phyloP scores from a whole-genome alignment of 495 filamentous ascomycete species.

The Podospora pseudocomata region DNA sequence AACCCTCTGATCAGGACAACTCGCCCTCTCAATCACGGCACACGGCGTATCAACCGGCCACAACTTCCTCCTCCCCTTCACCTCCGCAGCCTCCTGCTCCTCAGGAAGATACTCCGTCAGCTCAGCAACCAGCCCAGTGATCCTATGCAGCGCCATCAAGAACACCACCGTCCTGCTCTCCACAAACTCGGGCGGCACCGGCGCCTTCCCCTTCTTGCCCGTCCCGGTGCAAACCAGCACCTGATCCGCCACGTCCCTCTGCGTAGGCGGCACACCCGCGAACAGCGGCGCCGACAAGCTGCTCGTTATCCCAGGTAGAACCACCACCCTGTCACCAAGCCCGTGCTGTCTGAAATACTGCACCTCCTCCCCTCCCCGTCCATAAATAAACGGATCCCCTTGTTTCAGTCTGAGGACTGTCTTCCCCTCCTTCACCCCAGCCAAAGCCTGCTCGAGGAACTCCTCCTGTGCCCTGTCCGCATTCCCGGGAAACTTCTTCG shows the following conservation, averaged over 20 bases:
- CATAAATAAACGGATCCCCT: constrained; percentile 94
- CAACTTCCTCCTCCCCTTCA: constrained; percentile 31
- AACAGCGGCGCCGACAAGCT: constrained; percentile 85
- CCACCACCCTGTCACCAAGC: constrained; percentile 48
- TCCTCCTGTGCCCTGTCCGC: constrained; percentile 92
- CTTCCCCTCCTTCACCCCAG: constrained; percentile 65
- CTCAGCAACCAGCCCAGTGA: constrained; percentile 64
- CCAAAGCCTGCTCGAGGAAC: constrained; percentile 74
- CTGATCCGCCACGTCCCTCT: constrained; percentile 86
- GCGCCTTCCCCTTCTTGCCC: constrained; percentile 82
- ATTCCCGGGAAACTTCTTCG: constrained; percentile 95
- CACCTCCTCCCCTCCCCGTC: constrained; percentile 87
- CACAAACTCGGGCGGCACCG: constrained; percentile 74
- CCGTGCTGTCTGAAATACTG: constrained; percentile 77
- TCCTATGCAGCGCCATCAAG: constrained; percentile 88
- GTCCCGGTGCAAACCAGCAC: constrained; percentile 93
- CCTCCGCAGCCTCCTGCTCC: constrained; percentile 32
- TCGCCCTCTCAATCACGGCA: constrained; percentile 90
- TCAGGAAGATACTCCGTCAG: constrained; percentile 45
- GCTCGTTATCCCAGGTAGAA: constrained; percentile 87
- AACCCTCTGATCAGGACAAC: constrained; percentile 89
- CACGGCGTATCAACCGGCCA: constrained; percentile 68
- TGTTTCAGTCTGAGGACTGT: constrained; percentile 89
- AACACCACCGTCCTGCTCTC: constrained; percentile 83
- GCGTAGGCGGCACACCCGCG: constrained; percentile 80